Conservation (phyloP, 345 rosid species). For the Streptanthus diversifolius region DNA sequence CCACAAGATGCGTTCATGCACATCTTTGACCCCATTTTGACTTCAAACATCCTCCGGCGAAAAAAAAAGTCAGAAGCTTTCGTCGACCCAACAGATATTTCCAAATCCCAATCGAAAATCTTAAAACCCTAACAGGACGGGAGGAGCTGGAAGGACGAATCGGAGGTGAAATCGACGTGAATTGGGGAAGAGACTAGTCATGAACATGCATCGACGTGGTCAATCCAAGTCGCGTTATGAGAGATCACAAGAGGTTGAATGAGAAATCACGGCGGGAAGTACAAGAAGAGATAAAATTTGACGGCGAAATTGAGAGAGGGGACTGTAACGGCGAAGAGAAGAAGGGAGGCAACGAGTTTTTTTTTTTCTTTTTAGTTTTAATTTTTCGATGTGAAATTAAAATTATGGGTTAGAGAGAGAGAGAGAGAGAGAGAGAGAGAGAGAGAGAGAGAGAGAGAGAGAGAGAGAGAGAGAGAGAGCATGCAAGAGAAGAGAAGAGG, state of each 20-base stretch:
- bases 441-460: conserved; percentile 38
- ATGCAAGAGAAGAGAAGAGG: conserved; percentile 39
- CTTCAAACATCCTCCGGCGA: background rate
- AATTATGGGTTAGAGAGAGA: conserved; percentile 31
- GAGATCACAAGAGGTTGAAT: conserved; percentile 2
- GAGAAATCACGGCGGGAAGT: background rate
- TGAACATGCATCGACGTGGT: conserved; percentile 39
- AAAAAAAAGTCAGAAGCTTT: background rate
- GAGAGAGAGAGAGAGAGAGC: conserved; percentile 40
- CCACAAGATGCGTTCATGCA: conserved; percentile 77
- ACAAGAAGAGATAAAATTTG: background rate
- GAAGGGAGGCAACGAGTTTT: conserved; percentile 33
- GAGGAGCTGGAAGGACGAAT: background rate
- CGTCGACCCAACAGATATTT: background rate
- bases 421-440: conserved; percentile 19
- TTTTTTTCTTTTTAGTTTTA: background rate
- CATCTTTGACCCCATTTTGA: conserved; percentile 59
- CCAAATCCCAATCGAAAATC: conserved; percentile 18
- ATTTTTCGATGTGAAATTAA: conserved; percentile 20
- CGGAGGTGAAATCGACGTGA: conserved; percentile 35
- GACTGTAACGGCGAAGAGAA: conserved; percentile 33
- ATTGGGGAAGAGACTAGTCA: conserved; percentile 18
- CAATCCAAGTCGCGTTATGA: conserved; percentile 4
- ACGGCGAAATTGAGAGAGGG: conserved; percentile 26
- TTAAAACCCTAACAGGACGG: conserved; percentile 16